Conservation (phyloP, 257 asterid genomes). For the Solanum gracilifrons region DNA sequence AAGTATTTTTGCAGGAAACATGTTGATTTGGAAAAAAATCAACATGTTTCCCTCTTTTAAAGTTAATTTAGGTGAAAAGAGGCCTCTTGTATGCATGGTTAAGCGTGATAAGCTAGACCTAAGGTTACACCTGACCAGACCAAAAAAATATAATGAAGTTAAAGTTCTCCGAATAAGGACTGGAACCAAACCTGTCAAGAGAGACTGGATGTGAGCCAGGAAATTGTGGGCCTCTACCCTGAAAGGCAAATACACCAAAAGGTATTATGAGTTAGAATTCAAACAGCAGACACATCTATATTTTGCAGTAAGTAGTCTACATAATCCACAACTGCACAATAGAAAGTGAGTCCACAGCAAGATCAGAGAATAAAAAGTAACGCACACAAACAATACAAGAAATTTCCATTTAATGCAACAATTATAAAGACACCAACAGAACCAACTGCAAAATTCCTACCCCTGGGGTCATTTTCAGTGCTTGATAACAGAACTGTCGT, state of each 20-base stretch:
- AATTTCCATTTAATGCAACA: neutral
- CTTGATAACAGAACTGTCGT: constrained; percentile 70
- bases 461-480: constrained; percentile 62
- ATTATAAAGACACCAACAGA: neutral
- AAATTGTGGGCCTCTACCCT: constrained; percentile 71
- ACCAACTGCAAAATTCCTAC: constrained; percentile 22
- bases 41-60: neutral
- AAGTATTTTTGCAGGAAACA: neutral
- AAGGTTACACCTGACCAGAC: neutral
- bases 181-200: constrained; percentile 56
- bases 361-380: neutral
- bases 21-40: neutral
- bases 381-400: neutral
- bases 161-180: constrained; percentile 1
- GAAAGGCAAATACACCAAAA: constrained; percentile 12
- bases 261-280: constrained; percentile 1
- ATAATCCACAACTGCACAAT: neutral
- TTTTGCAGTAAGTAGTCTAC: neutral
- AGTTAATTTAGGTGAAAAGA: neutral
- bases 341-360: neutral
- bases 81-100: neutral
- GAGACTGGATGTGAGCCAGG: constrained; percentile 99
- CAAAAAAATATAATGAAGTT: neutral
- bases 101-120: neutral
- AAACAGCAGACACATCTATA: neutral